Conservation (phyloP, 2,329 filamentous ascomycete species). For the Stylonectria norvegica region DNA sequence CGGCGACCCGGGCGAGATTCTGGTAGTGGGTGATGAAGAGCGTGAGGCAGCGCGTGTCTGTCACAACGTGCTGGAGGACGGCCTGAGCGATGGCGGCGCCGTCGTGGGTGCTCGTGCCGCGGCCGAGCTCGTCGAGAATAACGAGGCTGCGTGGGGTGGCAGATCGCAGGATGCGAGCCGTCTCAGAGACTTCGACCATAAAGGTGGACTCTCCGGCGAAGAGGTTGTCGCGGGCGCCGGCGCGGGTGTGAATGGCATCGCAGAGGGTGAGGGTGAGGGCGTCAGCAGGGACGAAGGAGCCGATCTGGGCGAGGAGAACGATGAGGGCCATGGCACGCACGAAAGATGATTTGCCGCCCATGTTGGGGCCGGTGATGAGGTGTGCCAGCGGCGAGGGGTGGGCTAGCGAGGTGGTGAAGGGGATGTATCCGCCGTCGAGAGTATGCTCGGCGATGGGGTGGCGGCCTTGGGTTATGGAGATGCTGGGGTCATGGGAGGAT, state of each 20-base stretch:
- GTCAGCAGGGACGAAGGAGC: slow-evolving; percentile 85
- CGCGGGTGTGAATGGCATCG: slow-evolving; percentile 91
- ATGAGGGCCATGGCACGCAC: slow-evolving; percentile 90
- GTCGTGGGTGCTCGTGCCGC: slow-evolving; percentile 92
- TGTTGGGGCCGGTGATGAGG: slow-evolving; percentile 94
- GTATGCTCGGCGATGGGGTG: slow-evolving; percentile 96
- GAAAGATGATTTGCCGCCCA: slow-evolving; percentile 98
- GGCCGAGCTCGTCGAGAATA: slow-evolving; percentile 89
- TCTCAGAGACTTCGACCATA: slow-evolving; percentile 96
- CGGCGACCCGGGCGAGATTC: slow-evolving; percentile 67
- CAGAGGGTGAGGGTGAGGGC: slow-evolving; percentile 73
- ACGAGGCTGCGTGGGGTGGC: slow-evolving; percentile 82
- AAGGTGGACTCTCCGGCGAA: slow-evolving; percentile 93
- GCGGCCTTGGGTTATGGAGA: slow-evolving; percentile 63
- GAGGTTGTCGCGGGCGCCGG: slow-evolving; percentile 95
- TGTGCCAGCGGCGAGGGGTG: slow-evolving; percentile 66
- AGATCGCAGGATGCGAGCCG: slow-evolving; percentile 82
- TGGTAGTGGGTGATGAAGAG: slow-evolving; percentile 99
- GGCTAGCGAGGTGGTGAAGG: slow-evolving; percentile 77
- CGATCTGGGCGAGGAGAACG: slow-evolving; percentile 89
- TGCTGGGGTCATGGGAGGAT: slow-evolving; percentile 60
- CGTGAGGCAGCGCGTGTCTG: slow-evolving; percentile 70
- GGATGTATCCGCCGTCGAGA: slow-evolving; percentile 81
- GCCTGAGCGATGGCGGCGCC: slow-evolving; percentile 93
- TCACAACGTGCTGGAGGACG: slow-evolving; percentile 80